Evolutionary conservation across 2,329 filamentous ascomycete genomes (phyloP).

Genomic region (Penicillium sp.): DNA sequence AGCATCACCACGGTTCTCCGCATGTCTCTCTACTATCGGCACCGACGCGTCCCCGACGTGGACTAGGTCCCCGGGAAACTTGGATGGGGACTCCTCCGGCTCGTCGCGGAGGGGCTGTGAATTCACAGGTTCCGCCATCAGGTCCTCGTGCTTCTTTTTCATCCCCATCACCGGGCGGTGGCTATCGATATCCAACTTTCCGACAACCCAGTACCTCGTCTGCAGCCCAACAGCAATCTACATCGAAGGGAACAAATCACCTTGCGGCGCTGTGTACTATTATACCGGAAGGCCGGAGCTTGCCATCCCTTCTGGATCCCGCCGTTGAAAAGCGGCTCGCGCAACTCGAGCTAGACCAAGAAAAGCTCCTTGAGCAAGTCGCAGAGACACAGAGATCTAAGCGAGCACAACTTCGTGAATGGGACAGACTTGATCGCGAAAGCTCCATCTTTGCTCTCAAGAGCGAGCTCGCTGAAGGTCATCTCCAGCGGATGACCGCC

Average conservation of each 20-base stretch:
- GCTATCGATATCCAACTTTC: conserved; percentile 36
- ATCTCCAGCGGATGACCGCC: conserved; percentile 46
- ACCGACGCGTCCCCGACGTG: conserved; percentile 48
- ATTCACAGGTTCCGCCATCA: conserved; percentile 34
- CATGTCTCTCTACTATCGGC: conserved; percentile 44
- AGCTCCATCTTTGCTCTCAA: conserved; percentile 46
- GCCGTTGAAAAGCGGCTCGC: conserved; percentile 44
- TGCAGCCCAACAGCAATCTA: conserved; percentile 31
- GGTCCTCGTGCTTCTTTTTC: conserved; percentile 37
- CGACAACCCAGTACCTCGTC: conserved; percentile 38
- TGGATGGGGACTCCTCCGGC: conserved; percentile 32
- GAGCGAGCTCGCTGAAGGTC: conserved; percentile 48
- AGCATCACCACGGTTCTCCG: conserved; percentile 36
- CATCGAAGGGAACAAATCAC: conserved; percentile 40
- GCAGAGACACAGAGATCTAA: conserved; percentile 45
- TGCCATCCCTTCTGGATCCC: conserved; percentile 39
- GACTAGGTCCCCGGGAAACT: conserved; percentile 33
- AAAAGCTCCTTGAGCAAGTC: conserved; percentile 45
- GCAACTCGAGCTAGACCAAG: conserved; percentile 45
- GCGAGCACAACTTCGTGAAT: conserved; percentile 43
- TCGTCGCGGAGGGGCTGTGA: conserved; percentile 34
- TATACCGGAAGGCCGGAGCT: conserved; percentile 42
- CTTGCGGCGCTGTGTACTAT: conserved; percentile 40
- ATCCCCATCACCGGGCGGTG: conserved; percentile 27
- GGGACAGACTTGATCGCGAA: conserved; percentile 48